Evolutionary conservation across 371 early-diverging fungal genomes (phyloP).

Genomic region (Mortierella sp.): DNA sequence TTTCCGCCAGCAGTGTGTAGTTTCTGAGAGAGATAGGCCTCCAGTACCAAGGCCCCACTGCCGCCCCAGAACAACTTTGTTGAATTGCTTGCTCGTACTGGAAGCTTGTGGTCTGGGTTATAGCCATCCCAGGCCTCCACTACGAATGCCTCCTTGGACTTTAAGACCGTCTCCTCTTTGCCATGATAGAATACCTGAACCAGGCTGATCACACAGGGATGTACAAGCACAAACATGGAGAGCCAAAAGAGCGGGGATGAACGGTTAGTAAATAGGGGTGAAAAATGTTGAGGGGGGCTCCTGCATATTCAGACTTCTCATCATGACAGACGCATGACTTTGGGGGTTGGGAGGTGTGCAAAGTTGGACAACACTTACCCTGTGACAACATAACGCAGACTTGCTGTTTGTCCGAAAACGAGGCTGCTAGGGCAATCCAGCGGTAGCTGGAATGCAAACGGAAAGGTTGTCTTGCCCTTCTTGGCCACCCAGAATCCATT

Average conservation of each 20-base stretch:
- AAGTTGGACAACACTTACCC: constrained; percentile 53
- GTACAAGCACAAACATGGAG: background rate
- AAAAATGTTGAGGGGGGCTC: constrained; percentile 4
- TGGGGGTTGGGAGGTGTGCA: background rate
- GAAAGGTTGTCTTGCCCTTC: constrained; percentile 71
- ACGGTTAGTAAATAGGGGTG: constrained; percentile 7
- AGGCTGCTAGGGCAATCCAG: constrained; percentile 63
- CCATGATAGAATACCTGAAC: constrained; percentile 60
- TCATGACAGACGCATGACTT: constrained; percentile 14
- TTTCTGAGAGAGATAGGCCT: constrained; percentile 55
- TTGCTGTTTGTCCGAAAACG: constrained; percentile 59
- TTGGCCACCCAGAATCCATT: constrained; percentile 63
- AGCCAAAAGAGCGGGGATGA: background rate
- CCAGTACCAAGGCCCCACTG: constrained; percentile 56
- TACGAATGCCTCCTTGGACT: constrained; percentile 63
- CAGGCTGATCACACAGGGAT: constrained; percentile 38
- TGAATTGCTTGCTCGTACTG: constrained; percentile 53
- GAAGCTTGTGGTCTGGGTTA: constrained; percentile 47
- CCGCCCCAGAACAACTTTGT: constrained; percentile 62
- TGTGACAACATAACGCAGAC: constrained; percentile 64
- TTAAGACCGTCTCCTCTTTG: constrained; percentile 58
- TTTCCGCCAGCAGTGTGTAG: constrained; percentile 61
- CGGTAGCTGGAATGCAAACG: constrained; percentile 67
- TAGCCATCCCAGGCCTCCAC: constrained; percentile 63
- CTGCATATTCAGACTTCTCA: background rate